Percentiles rank a stretch among this genome's conserved stretches.
These are phyloP conservation scores for Aureobasidium subglaciale DNA, from an alignment of 2,329 filamentous ascomycete species.

Conservation along the genomic window DNA sequence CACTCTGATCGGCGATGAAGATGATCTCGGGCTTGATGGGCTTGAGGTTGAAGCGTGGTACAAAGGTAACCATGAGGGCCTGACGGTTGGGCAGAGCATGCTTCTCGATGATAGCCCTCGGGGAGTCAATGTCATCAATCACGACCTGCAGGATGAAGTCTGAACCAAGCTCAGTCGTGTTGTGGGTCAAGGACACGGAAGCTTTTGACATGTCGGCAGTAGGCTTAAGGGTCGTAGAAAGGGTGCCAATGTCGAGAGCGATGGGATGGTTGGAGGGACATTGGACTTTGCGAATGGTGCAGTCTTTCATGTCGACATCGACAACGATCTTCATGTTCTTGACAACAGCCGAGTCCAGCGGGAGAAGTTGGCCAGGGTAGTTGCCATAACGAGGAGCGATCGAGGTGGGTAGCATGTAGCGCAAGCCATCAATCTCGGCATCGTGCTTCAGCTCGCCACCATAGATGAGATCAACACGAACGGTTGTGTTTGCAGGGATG, in stretches of 20 bases:
- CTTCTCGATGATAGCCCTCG: slow-evolving; percentile 58
- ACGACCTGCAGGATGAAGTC: slow-evolving; percentile 63
- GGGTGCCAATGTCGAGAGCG: slow-evolving; percentile 55
- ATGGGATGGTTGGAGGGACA: slow-evolving; percentile 60
- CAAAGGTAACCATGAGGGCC: slow-evolving; percentile 63
- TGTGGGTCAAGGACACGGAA: slow-evolving; percentile 53
- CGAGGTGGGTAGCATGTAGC: slow-evolving; percentile 60
- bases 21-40: slow-evolving; percentile 55
- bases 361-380: slow-evolving; percentile 34
- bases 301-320: slow-evolving; percentile 52
- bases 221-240: slow-evolving; percentile 39
- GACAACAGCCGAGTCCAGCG: slow-evolving; percentile 18
- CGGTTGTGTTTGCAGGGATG: slow-evolving; percentile 50
- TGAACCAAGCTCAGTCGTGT: slow-evolving; percentile 47
- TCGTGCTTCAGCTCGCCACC: slow-evolving; percentile 68
- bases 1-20: slow-evolving; percentile 66
- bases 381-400: slow-evolving; percentile 61
- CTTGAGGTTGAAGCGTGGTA: slow-evolving; percentile 61
- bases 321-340: slow-evolving; percentile 49
- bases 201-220: slow-evolving; percentile 52
- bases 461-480: slow-evolving; percentile 58
- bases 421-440: slow-evolving; percentile 57
- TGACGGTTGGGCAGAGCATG: slow-evolving; percentile 58
- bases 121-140: slow-evolving; percentile 53
- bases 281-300: slow-evolving; percentile 54